Evolutionary conservation across 176 grass and related monocot genomes (phyloP).

Genomic region (Olyra latifolia): DNA sequence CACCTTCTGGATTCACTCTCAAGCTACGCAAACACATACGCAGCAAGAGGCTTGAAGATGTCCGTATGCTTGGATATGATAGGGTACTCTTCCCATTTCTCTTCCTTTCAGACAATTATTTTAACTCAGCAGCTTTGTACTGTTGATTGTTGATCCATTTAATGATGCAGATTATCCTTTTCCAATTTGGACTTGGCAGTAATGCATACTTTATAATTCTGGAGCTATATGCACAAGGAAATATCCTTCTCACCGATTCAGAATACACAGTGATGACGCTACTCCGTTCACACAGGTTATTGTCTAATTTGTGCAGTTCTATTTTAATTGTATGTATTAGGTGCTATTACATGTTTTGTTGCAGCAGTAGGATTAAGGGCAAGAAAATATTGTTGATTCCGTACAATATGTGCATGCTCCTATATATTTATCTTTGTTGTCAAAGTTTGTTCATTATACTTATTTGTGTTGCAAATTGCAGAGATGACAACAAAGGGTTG

Average conservation of each 20-base stretch:
- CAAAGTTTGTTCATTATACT: constrained; percentile 13
- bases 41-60: constrained; percentile 91
- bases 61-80: constrained; percentile 95
- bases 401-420: neutral
- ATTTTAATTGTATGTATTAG: neutral
- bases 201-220: constrained; percentile 83
- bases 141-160: constrained; percentile 24
- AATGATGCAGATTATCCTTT: constrained; percentile 77
- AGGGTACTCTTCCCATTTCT: constrained; percentile 54
- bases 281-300: constrained; percentile 92
- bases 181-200: constrained; percentile 90
- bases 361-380: neutral
- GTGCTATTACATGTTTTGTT: neutral
- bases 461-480: constrained; percentile 34
- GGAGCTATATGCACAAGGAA: constrained; percentile 96
- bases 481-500: constrained; percentile 97
- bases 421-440: neutral
- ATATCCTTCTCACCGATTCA: constrained; percentile 90
- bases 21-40: constrained; percentile 91
- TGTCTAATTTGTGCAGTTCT: constrained; percentile 10
- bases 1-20: constrained; percentile 94
- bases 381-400: neutral
- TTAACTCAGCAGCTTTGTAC: constrained; percentile 1
- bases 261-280: constrained; percentile 91
- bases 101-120: constrained; percentile 8